Base-by-base conservation (phyloP, 257 asterid species). In the Solanum virginianum region DNA sequence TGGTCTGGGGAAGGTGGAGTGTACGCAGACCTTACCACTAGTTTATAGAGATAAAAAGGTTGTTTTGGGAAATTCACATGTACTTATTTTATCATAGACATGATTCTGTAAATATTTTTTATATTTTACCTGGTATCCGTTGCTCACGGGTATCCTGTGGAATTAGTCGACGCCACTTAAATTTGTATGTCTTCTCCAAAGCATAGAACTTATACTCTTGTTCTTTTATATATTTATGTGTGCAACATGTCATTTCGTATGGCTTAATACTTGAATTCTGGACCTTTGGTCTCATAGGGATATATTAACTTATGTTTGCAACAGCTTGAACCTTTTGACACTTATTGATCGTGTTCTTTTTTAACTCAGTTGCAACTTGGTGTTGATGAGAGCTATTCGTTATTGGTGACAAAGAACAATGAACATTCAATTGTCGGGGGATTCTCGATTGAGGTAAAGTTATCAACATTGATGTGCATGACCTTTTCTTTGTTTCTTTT, bases 321-420 rank as follows among this genome's bases (percentile, higher is more conserved):
- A 20, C 80, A 72, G 45, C 56, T 72, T 72, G 57, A 72, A n/a
- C 57, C 3, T 5, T 2, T 71, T 14, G 71, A 22, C 20, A 17
- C 18, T 81, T 22, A 60, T 7, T 43, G 55, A 16, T 81, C 1
- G 53, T 80, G 10, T 68, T 70, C 53, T 84, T 74, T 47, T 62
- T 65, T 36, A 32, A 83, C 87, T 83, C 83, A 96, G 98, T 91
- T 96, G 84, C 93, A 92, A 87, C 97, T 96, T 74, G 99, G 98
- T 71, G 93, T 92, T 56, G 99, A 96, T 77, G 99, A 96, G 93
- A 96, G 96, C 90, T 96, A 96, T 86, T 86, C 98, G 24, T 87
- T 94, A 86, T 86, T 91, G 86, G 97, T 93, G 90, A 91, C 93
- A 5, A 91, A 88, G 83, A 83, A 82, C 15, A 92, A 91, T 41